These are phyloP conservation scores for Monilinia fructicola DNA, from an alignment of 2,329 filamentous ascomycete genomes.

Conservation along the genomic window DNA sequence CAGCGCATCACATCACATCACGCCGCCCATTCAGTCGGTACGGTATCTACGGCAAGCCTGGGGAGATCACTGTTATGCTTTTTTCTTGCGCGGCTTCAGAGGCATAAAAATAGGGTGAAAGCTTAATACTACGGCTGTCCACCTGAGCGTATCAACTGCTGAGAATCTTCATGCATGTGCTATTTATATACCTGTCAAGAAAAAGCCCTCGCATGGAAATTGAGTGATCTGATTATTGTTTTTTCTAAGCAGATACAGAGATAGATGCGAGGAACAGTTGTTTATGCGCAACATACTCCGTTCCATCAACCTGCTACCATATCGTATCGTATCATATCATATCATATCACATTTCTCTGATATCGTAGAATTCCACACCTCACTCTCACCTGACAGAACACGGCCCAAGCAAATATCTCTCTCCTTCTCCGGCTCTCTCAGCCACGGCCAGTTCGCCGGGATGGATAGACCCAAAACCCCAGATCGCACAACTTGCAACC, in stretches of 20 bases:
- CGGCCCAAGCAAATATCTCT: neutral
- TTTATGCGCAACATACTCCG: neutral
- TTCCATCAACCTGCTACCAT: neutral
- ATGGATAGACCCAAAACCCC: constrained; percentile 1
- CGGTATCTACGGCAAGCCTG: constrained; percentile 8
- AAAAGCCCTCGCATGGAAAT: neutral
- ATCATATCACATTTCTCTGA: neutral
- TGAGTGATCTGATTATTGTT: neutral
- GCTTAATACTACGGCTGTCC: neutral
- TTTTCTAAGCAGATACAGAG: constrained; percentile 10
- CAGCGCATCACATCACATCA: constrained; percentile 13
- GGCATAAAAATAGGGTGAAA: neutral
- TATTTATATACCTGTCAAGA: constrained; percentile 12
- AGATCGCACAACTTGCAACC: constrained; percentile 4
- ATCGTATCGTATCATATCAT: neutral
- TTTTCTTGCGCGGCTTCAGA: constrained; percentile 10
- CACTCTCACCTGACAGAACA: neutral
- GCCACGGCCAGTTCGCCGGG: constrained; percentile 17
- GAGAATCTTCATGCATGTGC: constrained; percentile 2
- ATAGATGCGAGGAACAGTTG: neutral
- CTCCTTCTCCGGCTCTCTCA: constrained; percentile 2
- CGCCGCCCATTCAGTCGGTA: constrained; percentile 23
- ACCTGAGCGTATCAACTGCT: neutral
- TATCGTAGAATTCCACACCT: neutral
- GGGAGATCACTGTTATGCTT: constrained; percentile 13